These are phyloP conservation scores for Rheum nobile DNA, from an alignment of 148 eudicot genomes.

Conservation along the genomic window DNA sequence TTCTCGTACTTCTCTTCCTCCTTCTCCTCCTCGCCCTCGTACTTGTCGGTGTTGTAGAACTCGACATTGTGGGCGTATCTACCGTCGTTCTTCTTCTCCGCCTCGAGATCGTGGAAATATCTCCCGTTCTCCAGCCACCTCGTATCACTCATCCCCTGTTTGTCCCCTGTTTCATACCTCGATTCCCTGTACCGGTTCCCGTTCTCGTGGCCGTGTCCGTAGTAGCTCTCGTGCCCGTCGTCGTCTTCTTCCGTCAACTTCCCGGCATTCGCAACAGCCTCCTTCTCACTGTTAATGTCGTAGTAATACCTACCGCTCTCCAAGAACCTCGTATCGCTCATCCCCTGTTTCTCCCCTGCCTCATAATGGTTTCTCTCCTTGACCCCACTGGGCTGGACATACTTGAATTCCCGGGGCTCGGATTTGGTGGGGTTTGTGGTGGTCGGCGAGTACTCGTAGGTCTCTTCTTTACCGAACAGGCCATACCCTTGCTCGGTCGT, in stretches of 20 bases:
- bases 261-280: background rate
- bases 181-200: background rate
- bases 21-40: background rate
- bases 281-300: conserved; percentile 7
- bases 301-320: conserved; percentile 33
- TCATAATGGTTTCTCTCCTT: background rate
- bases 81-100: background rate
- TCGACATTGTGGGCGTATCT: background rate
- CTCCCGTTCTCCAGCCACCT: conserved; percentile 33
- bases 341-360: conserved; percentile 22
- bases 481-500: conserved; percentile 25
- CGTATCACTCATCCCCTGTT: conserved; percentile 49
- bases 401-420: conserved; percentile 4
- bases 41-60: background rate
- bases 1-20: background rate
- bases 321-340: conserved; percentile 45
- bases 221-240: conserved; percentile 6
- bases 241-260: background rate
- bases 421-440: conserved; percentile 11
- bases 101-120: conserved; percentile 17
- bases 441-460: conserved; percentile 14
- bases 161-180: conserved; percentile 10
- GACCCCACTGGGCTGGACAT: conserved; percentile 7
- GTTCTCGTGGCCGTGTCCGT: background rate
- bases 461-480: conserved; percentile 22